phyloP scores from a whole-genome alignment of 805 yeast species.

The Candida pini region DNA sequence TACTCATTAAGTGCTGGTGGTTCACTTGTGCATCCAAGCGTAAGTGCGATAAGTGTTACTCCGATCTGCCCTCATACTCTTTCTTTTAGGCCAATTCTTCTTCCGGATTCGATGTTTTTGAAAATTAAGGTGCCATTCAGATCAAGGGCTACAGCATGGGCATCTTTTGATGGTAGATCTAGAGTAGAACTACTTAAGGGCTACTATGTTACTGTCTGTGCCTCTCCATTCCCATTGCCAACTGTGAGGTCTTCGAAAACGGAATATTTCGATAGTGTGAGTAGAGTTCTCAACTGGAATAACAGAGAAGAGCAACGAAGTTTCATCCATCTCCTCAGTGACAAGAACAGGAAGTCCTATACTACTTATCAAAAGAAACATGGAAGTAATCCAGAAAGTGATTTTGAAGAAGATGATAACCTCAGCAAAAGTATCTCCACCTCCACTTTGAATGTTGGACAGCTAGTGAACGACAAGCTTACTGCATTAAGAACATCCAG shows the following conservation, averaged over 20 bases:
- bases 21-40: slow-evolving; percentile 88
- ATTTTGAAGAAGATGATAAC: slow-evolving; percentile 20
- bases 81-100: slow-evolving; percentile 83
- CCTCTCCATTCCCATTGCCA: slow-evolving; percentile 91
- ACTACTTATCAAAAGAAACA: slow-evolving; percentile 18
- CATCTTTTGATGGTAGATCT: slow-evolving; percentile 90
- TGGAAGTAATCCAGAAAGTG: slow-evolving; percentile 15
- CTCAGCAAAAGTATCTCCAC: too few relatives aligned
- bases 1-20: slow-evolving; percentile 96
- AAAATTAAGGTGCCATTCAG: slow-evolving; percentile 73
- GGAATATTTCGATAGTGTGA: slow-evolving; percentile 78
- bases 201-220: slow-evolving; percentile 77
- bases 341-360: slow-evolving; percentile 46
- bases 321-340: slow-evolving; percentile 56
- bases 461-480: too few relatives aligned
- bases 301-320: slow-evolving; percentile 85
- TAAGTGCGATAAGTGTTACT: slow-evolving; percentile 85
- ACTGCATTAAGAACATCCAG: too few relatives aligned
- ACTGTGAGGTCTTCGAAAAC: slow-evolving; percentile 72
- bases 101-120: slow-evolving; percentile 89
- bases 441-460: too few relatives aligned
- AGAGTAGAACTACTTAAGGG: slow-evolving; percentile 78
- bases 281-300: slow-evolving; percentile 90
- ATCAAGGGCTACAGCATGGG: slow-evolving; percentile 92
- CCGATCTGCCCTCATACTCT: slow-evolving; percentile 96